Evolutionary conservation across 1,139 yeast species (phyloP).

Genomic region (Schwanniomyces etchellsii): DNA sequence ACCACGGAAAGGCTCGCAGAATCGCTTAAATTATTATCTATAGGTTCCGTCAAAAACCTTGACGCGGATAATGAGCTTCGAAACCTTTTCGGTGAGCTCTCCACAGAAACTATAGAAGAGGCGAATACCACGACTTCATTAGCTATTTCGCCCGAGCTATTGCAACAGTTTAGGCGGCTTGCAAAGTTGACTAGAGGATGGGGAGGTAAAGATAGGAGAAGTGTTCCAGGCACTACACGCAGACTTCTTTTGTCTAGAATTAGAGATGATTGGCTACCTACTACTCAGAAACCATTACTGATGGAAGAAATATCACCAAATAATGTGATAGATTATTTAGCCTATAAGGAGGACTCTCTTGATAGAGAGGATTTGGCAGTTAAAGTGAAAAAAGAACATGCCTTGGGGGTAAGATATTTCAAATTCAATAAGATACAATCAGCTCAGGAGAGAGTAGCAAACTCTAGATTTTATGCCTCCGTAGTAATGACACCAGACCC

Average conservation of each 20-base stretch:
- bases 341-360: slow-evolving; percentile 32
- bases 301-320: slow-evolving; percentile 50
- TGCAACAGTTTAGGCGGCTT: slow-evolving; percentile 57
- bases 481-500: slow-evolving; percentile 71
- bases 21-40: slow-evolving; percentile 35
- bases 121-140: slow-evolving; percentile 60
- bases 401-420: slow-evolving; percentile 51
- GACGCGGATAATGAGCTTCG: slow-evolving; percentile 81
- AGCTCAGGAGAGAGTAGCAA: slow-evolving; percentile 40
- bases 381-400: slow-evolving; percentile 40
- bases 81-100: slow-evolving; percentile 66
- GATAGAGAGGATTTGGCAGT: slow-evolving; percentile 20
- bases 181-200: slow-evolving; percentile 68
- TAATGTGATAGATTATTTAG: slow-evolving; percentile 34
- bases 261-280: slow-evolving; percentile 79
- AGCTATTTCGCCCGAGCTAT: slow-evolving; percentile 60
- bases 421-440: slow-evolving; percentile 39
- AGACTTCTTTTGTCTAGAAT: slow-evolving; percentile 66
- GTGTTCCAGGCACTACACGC: slow-evolving; percentile 68
- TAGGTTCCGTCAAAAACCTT: slow-evolving; percentile 46
- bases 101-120: slow-evolving; percentile 64
- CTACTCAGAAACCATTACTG: slow-evolving; percentile 53
- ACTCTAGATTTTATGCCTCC: slow-evolving; percentile 59
- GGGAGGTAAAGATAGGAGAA: slow-evolving; percentile 74
- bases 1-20: slow-evolving; percentile 35